Percentiles rank a stretch among this genome's conserved stretches.
These are phyloP conservation scores for Phialemoniopsis sp. DNA, from an alignment of 2,329 filamentous ascomycete species.

Conservation along the genomic window DNA sequence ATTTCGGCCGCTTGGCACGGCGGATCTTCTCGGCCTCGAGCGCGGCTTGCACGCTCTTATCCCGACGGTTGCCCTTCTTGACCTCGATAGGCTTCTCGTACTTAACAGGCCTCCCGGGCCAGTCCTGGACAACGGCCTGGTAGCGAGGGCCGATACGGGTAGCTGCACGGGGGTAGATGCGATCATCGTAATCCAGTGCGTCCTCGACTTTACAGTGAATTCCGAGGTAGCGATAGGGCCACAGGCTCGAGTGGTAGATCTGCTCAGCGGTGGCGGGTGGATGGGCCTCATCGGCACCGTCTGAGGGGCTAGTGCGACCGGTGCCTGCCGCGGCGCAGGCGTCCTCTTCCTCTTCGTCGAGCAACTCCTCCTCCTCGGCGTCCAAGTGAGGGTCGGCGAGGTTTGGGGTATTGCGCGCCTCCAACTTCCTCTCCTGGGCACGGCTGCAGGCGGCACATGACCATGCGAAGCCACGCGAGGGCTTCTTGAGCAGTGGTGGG, in stretches of 20 bases:
- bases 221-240: constrained; percentile 93
- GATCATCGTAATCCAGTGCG: constrained; percentile 92
- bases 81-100: constrained; percentile 84
- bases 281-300: constrained; percentile 51
- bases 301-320: constrained; percentile 60
- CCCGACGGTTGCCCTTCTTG: constrained; percentile 78
- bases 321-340: constrained; percentile 51
- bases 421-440: constrained; percentile 88
- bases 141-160: constrained; percentile 88
- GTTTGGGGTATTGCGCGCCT: constrained; percentile 82
- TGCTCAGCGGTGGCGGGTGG: constrained; percentile 74
- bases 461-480: constrained; percentile 96
- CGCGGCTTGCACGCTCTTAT: constrained; percentile 76
- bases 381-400: constrained; percentile 53
- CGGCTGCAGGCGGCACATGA: constrained; percentile 94
- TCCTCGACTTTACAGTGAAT: constrained; percentile 95
- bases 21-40: constrained; percentile 78
- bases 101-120: constrained; percentile 84
- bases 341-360: constrained; percentile 75
- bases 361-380: constrained; percentile 57
- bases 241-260: constrained; percentile 86
- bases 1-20: constrained; percentile 81
- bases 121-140: constrained; percentile 79
- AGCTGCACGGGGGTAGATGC: constrained; percentile 93
- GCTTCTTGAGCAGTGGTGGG: constrained; percentile 89